Percentiles rank a stretch among this genome's conserved stretches.
Evolutionary conservation across 2,329 filamentous ascomycete species (phyloP).

Genomic region (Xylariales sp.): DNA sequence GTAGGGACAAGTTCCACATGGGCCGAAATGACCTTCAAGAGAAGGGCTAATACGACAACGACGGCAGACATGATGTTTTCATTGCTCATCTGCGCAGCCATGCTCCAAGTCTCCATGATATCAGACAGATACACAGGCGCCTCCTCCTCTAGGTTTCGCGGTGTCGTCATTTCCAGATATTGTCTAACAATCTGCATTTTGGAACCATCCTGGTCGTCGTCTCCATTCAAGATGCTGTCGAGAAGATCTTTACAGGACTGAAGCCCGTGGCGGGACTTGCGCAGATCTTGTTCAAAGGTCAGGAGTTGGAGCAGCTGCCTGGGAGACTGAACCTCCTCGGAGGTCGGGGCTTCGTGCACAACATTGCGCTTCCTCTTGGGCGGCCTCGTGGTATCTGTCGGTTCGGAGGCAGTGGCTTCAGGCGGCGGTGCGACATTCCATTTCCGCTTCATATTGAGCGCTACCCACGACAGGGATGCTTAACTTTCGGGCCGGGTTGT

Average conservation of each 20-base stretch:
- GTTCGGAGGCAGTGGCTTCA: slow-evolving; percentile 22
- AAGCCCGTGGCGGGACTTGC: slow-evolving; percentile 64
- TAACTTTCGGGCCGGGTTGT: too few relatives aligned
- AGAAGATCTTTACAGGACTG: slow-evolving; percentile 72
- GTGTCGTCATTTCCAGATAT: slow-evolving; percentile 58
- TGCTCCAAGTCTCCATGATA: slow-evolving; percentile 84
- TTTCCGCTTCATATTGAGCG: slow-evolving; percentile 25
- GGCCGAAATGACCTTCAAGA: slow-evolving; percentile 73
- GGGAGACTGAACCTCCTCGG: slow-evolving; percentile 57
- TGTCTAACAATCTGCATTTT: slow-evolving; percentile 60
- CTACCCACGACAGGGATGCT: too few relatives aligned
- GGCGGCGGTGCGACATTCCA: slow-evolving; percentile 29
- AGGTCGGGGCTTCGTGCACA: slow-evolving; percentile 51
- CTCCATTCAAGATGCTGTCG: slow-evolving; percentile 55
- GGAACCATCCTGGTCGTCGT: slow-evolving; percentile 38
- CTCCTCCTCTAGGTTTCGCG: slow-evolving; percentile 47
- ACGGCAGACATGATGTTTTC: slow-evolving; percentile 78
- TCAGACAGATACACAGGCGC: slow-evolving; percentile 67
- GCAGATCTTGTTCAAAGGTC: slow-evolving; percentile 65
- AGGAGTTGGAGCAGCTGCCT: slow-evolving; percentile 67
- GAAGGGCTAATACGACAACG: slow-evolving; percentile 73
- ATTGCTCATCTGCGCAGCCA: slow-evolving; percentile 73
- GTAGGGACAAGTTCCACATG: slow-evolving; percentile 70
- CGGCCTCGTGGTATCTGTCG: slow-evolving; percentile 8
- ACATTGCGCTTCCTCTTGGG: slow-evolving; percentile 43